Base-by-base conservation (phyloP, 2,329 filamentous ascomycete genomes). In the Hymenoscyphus occultus region DNA sequence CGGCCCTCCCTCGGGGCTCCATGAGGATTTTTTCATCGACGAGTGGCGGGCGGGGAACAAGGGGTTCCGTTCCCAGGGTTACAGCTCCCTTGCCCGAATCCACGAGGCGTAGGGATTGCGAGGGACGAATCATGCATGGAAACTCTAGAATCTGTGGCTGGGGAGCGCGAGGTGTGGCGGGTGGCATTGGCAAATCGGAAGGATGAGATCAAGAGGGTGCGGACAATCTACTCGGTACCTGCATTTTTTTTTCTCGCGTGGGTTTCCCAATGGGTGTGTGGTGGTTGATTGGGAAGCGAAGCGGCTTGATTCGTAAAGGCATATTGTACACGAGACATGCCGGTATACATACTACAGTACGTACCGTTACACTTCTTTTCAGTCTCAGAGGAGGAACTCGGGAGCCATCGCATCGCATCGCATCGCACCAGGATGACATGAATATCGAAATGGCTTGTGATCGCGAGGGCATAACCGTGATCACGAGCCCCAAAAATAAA, bases 291-390 rank as follows among this genome's bases (percentile, higher is more conserved):
- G 19, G 45, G 45, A 51, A 22, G 19, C 22, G 45, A 51, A 12
- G 45, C 45, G 9, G 45, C 45, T 28, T 51, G 45, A 51, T 51
- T 51, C 45, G 45, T 51, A n/a, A 51, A n/a, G 45, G n/a, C n/a
- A 51, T 22, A 51, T 51, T 51, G 19, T n/a, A 51, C 45, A 51
- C 45, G 45, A 51, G 45, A n/a, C 3, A 51, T 51, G 45, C 45
- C 22, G n/a, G 45, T 28, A 22, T 35, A 35, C 32, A 35, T 10
- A 10, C 6, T 35, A 35, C 32, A 35, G 32, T 35, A 35, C 32
- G 1, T 35, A 35, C 35, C 35, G 35, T 7, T 35, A 35, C 35
- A 35, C 35, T 1, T 35, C 35, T 35, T 35, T 35, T 1, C 35
- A 35, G 35, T 7, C 5, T 35, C 35, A 10, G 35, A 35, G 35